Percentiles rank a stretch among this genome's conserved stretches.
Conservation (phyloP, 129 eudicot species). For the Chrysanthemum lavandulifolium region DNA sequence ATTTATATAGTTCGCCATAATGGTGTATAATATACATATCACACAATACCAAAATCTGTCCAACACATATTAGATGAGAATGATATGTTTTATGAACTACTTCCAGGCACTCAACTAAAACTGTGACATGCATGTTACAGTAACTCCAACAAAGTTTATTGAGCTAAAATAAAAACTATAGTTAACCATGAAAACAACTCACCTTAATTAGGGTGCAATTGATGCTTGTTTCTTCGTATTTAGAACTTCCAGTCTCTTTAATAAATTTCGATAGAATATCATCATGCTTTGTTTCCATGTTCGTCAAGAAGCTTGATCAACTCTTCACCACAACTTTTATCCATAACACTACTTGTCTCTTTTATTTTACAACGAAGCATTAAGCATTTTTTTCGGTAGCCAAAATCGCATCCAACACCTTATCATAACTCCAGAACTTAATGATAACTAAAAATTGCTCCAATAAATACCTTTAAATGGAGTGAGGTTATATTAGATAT, state of each 20-base stretch:
- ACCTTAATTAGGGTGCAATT: slow-evolving; percentile 24
- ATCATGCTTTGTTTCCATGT: slow-evolving; percentile 82
- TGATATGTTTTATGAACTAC: no score
- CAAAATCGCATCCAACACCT: slow-evolving; percentile 80
- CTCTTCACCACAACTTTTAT: slow-evolving; percentile 60
- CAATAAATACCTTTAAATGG: slow-evolving; percentile 53
- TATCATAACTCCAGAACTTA: slow-evolving; percentile 61
- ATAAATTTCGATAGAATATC: slow-evolving; percentile 73
- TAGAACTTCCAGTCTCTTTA: slow-evolving; percentile 44
- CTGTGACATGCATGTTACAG: slow-evolving; percentile 17
- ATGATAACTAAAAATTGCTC: not conserved
- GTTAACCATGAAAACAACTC: slow-evolving; percentile 13
- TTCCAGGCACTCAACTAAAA: not conserved
- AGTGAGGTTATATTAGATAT: slow-evolving; percentile 45
- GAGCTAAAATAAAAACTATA: slow-evolving; percentile 15
- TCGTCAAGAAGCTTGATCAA: slow-evolving; percentile 69
- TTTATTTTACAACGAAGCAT: slow-evolving; percentile 78
- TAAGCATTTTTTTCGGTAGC: slow-evolving; percentile 77
- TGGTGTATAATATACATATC: no score
- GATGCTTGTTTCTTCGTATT: slow-evolving; percentile 65
- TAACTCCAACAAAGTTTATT: slow-evolving; percentile 31
- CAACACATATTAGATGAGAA: no score
- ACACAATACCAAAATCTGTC: no score
- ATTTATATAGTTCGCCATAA: no score
- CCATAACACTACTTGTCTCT: slow-evolving; percentile 76